phyloP scores from a whole-genome alignment of 768 basidiomycete species.

The Suillus clintonianus region DNA sequence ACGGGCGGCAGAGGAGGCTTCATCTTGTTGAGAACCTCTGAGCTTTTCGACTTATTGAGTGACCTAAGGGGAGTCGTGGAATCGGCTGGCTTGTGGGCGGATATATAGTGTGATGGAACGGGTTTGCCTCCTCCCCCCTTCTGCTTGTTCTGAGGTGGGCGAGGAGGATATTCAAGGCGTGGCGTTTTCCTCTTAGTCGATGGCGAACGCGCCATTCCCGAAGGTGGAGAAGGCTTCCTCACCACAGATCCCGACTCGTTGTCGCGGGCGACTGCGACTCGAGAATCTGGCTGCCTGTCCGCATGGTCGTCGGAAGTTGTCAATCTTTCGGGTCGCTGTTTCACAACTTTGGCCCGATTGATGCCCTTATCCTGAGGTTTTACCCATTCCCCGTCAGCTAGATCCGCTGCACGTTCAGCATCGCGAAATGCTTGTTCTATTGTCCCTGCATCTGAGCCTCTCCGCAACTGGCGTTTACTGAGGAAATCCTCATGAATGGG shows the following conservation, averaged over 20 bases:
- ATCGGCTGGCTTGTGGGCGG: slow-evolving; percentile 35
- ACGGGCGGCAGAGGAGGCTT: slow-evolving; percentile 13
- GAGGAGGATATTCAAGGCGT: slow-evolving; percentile 24
- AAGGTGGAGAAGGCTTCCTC: slow-evolving; percentile 15
- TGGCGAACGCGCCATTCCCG: slow-evolving; percentile 11
- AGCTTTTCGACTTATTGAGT: slow-evolving; percentile 30
- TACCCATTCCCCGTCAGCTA: slow-evolving; percentile 18
- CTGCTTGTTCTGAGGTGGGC: slow-evolving; percentile 16
- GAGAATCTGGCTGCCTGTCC: slow-evolving; percentile 2
- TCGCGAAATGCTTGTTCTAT: slow-evolving; percentile 25
- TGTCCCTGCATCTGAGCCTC: slow-evolving; percentile 28
- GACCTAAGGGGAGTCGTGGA: slow-evolving; percentile 28
- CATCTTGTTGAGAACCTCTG: slow-evolving; percentile 30
- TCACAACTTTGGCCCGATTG: background rate
- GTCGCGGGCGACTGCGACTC: slow-evolving; percentile 14
- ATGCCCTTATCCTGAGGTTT: background rate
- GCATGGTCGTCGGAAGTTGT: slow-evolving; percentile 23
- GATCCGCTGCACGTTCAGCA: slow-evolving; percentile 21
- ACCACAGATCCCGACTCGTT: slow-evolving; percentile 12
- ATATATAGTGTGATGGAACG: slow-evolving; percentile 21
- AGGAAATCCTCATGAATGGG: slow-evolving; percentile 34
- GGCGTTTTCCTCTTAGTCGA: slow-evolving; percentile 21
- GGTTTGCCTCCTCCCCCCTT: slow-evolving; percentile 23
- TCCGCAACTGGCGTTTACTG: slow-evolving; percentile 27
- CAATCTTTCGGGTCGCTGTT: background rate